Evolutionary conservation across 108 stramenopile genomes (phyloP).

Genomic region (Chaetoceros muelleri): DNA sequence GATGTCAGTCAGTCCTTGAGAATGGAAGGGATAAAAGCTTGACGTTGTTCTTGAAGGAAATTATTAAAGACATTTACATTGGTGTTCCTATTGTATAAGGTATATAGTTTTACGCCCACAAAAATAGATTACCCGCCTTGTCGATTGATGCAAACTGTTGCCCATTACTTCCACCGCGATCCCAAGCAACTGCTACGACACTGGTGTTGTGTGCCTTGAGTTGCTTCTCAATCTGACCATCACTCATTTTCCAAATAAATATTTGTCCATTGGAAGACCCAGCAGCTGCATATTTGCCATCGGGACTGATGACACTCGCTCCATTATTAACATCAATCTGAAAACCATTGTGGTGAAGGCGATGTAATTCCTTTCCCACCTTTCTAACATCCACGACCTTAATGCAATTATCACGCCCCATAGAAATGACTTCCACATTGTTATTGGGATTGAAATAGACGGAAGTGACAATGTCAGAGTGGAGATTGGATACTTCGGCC

Average conservation of each 20-base stretch:
- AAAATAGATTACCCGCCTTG: conserved; percentile 51
- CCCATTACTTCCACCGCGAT: conserved; percentile 48
- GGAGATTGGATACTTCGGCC: conserved; percentile 41
- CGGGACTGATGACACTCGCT: conserved; percentile 54
- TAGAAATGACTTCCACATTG: conserved; percentile 47
- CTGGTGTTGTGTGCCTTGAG: conserved; percentile 39
- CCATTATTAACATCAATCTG: conserved; percentile 26
- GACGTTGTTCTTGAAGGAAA: no score
- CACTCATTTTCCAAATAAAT: conserved; percentile 55
- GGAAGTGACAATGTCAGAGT: conserved; percentile 62
- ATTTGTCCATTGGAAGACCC: conserved; percentile 48
- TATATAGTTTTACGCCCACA: conserved; percentile 76
- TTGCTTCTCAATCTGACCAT: conserved; percentile 25
- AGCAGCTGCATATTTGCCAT: conserved; percentile 55
- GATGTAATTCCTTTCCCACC: conserved; percentile 22
- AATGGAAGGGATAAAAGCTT: no score
- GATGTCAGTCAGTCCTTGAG: no score
- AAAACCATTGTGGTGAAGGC: conserved; percentile 36
- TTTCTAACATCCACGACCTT: conserved; percentile 64
- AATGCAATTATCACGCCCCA: conserved; percentile 59
- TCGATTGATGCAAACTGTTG: conserved; percentile 75
- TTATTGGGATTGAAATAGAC: conserved; percentile 60
- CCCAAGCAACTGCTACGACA: conserved; percentile 67
- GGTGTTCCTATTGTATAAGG: no score
- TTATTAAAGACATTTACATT: no score